Evolutionary conservation across 331 rosid species (phyloP).

Genomic region (Pyracantha coccinea): DNA sequence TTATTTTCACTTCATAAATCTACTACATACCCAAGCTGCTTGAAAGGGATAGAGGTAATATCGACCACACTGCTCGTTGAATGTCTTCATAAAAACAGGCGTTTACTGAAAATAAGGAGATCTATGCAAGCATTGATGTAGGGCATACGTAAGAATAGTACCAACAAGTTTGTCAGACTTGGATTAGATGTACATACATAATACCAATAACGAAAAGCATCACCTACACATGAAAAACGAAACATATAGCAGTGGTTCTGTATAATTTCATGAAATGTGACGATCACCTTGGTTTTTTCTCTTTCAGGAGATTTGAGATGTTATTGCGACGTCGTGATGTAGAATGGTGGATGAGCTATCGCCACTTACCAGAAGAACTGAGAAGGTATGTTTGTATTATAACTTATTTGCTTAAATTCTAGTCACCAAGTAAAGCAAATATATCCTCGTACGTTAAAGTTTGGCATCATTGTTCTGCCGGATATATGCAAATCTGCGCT

Average conservation of each 20-base stretch:
- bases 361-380: slow-evolving; percentile 56
- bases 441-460: too few species aligned
- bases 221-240: too few species aligned
- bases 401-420: background rate
- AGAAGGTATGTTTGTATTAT: slow-evolving; percentile 35
- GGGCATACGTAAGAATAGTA: too few species aligned
- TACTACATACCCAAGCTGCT: background rate
- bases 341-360: slow-evolving; percentile 89
- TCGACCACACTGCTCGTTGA: background rate
- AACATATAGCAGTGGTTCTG: too few species aligned
- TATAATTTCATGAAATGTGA: too few species aligned
- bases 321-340: slow-evolving; percentile 67
- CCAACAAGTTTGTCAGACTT: too few species aligned
- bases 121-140: too few species aligned
- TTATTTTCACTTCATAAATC: background rate
- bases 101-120: background rate
- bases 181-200: too few species aligned
- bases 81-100: background rate
- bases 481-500: too few species aligned
- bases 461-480: too few species aligned
- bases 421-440: background rate
- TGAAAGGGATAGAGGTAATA: background rate
- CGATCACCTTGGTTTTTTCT: background rate
- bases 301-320: slow-evolving; percentile 70
- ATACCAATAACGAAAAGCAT: too few species aligned